Percentiles rank a stretch among this genome's conserved stretches.
Conservation (phyloP, 345 rosid species). For the Citrus hindsii region DNA sequence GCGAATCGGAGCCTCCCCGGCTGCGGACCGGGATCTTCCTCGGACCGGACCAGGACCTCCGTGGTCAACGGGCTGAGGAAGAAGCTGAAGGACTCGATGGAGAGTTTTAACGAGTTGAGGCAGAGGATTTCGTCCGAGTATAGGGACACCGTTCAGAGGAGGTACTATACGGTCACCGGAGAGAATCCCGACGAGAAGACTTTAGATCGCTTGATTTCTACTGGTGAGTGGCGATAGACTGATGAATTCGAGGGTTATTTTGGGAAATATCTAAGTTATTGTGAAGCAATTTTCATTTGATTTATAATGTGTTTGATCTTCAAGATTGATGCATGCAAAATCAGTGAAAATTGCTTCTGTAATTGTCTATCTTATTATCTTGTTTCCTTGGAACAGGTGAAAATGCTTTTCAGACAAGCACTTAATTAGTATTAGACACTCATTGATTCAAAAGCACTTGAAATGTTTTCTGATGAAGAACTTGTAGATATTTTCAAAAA, state of each 20-base stretch:
- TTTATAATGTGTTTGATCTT: no score
- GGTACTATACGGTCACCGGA: slow-evolving; percentile 91
- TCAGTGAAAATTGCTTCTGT: no score
- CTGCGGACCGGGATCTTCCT: slow-evolving; percentile 84
- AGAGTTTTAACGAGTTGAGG: slow-evolving; percentile 66
- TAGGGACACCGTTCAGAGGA: slow-evolving; percentile 87
- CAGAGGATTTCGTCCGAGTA: slow-evolving; percentile 73
- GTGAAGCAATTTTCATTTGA: no score
- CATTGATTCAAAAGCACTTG: background rate
- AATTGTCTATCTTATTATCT: no score
- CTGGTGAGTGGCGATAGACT: slow-evolving; percentile 41
- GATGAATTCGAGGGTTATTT: no score
- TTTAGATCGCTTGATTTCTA: slow-evolving; percentile 80
- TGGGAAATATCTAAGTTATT: no score
- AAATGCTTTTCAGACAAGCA: no score
- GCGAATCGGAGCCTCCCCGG: slow-evolving; percentile 75
- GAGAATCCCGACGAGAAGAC: slow-evolving; percentile 82
- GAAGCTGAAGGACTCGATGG: slow-evolving; percentile 90
- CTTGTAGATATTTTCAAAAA: background rate
- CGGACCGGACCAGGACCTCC: slow-evolving; percentile 80
- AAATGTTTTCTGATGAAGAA: background rate
- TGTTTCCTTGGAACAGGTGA: no score
- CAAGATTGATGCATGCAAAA: no score
- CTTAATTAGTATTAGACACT: no score
- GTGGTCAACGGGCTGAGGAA: slow-evolving; percentile 88